Percentiles rank a stretch among this genome's conserved stretches.
These are phyloP conservation scores for Oryza coarctata DNA, from an alignment of 176 grass and related monocot genomes.

Conservation along the genomic window DNA sequence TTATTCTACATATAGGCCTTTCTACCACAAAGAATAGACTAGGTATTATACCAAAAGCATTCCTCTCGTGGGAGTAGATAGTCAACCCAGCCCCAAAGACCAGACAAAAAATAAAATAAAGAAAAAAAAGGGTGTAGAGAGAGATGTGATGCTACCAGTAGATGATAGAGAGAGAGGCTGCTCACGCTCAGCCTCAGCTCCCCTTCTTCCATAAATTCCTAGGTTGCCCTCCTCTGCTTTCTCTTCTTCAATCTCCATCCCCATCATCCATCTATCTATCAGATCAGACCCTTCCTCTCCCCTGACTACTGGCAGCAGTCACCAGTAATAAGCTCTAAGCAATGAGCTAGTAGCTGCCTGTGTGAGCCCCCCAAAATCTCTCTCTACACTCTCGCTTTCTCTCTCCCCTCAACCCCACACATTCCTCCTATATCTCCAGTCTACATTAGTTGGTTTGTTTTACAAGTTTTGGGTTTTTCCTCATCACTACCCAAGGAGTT, in stretches of 20 bases:
- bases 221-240: slow-evolving; percentile 15
- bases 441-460: neutral
- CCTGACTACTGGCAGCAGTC: neutral
- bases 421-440: neutral
- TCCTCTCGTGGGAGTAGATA: slow-evolving; percentile 38
- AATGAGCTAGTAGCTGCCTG: neutral
- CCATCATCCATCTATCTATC: slow-evolving; percentile 20
- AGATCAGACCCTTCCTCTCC: neutral
- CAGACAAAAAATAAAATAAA: slow-evolving; percentile 4
- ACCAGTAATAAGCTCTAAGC: neutral
- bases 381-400: neutral
- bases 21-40: slow-evolving; percentile 49
- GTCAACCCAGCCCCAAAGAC: slow-evolving; percentile 55
- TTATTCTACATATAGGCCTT: slow-evolving; percentile 38
- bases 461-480: neutral
- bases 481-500: neutral
- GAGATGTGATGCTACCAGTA: neutral
- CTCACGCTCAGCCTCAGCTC: neutral
- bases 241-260: slow-evolving; percentile 12
- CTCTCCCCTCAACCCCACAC: neutral
- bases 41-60: slow-evolving; percentile 41
- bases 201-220: slow-evolving; percentile 33
- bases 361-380: slow-evolving; percentile 23
- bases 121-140: neutral
- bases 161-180: neutral